Evolutionary conservation across 495 filamentous ascomycete genomes (phyloP).

Genomic region (Pyrenopolyporus hunteri): DNA sequence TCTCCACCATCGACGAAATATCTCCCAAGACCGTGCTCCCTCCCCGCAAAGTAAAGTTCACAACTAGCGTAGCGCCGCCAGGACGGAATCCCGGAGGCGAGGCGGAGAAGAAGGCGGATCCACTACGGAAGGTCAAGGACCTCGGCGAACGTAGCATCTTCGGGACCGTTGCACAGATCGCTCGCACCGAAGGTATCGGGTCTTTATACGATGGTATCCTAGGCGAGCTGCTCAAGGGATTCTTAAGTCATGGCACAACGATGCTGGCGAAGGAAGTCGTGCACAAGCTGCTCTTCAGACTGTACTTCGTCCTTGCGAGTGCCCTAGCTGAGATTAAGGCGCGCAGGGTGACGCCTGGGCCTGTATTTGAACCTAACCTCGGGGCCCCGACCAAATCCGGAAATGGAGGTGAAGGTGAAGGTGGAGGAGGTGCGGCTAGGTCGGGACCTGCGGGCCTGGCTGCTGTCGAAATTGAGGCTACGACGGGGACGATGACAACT

Average conservation of each 20-base stretch:
- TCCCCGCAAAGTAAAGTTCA: background rate
- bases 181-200: constrained; percentile 66
- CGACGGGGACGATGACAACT: background rate
- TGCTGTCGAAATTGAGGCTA: background rate
- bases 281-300: constrained; percentile 73
- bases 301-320: constrained; percentile 62
- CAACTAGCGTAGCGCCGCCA: constrained; percentile 8
- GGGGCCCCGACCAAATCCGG: too few relatives aligned
- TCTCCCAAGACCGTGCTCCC: constrained; percentile 3
- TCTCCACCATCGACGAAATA: constrained; percentile 3
- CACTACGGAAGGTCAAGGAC: constrained; percentile 26
- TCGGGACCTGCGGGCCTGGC: background rate
- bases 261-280: constrained; percentile 86
- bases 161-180: constrained; percentile 65
- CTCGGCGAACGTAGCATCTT: constrained; percentile 61
- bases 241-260: constrained; percentile 86
- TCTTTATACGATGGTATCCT: constrained; percentile 79
- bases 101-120: constrained; percentile 3
- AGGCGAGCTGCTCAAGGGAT: constrained; percentile 81
- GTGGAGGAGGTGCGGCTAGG: background rate
- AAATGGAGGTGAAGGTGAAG: too few relatives aligned
- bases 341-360: constrained; percentile 5
- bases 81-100: constrained; percentile 27
- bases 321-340: constrained; percentile 39
- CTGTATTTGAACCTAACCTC: too few relatives aligned